These are phyloP conservation scores for Pelagophyceae sp. DNA, from an alignment of 352 stramenopile species.

Conservation along the genomic window DNA sequence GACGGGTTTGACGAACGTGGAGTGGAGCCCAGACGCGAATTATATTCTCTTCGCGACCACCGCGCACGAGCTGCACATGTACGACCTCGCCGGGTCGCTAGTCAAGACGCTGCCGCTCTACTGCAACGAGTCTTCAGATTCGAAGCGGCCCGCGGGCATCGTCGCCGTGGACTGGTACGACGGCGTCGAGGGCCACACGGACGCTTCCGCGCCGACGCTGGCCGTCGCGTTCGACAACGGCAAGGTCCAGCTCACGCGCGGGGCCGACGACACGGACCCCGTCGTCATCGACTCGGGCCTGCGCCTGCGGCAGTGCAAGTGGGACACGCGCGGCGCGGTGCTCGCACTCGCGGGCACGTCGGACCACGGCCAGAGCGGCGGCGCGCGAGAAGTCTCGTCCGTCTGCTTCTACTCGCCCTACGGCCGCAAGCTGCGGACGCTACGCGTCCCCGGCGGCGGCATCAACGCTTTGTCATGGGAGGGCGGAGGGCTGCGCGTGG, in stretches of 20 bases:
- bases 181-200: constrained; percentile 68
- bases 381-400: constrained; percentile 58
- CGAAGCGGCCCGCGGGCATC: constrained; percentile 34
- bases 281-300: constrained; percentile 81
- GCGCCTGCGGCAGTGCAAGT: constrained; percentile 60
- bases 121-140: not conserved
- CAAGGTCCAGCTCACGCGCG: constrained; percentile 75
- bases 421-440: constrained; percentile 64
- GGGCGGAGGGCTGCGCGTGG: constrained; percentile 73
- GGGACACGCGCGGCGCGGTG: constrained; percentile 80
- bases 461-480: constrained; percentile 77
- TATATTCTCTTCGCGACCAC: constrained; percentile 73
- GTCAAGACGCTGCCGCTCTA: constrained; percentile 65
- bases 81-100: constrained; percentile 71
- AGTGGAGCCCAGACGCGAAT: constrained; percentile 80
- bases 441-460: constrained; percentile 68
- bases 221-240: constrained; percentile 78
- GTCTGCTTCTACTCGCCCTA: constrained; percentile 84
- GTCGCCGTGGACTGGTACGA: constrained; percentile 42
- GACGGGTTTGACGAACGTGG: constrained; percentile 73
- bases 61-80: constrained; percentile 66
- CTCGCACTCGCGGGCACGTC: constrained; percentile 68
- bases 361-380: constrained; percentile 23
- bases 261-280: constrained; percentile 63
- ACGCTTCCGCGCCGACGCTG: constrained; percentile 62